Conservation (phyloP, 2,329 filamentous ascomycete genomes). For the Dothistroma septosporum region DNA sequence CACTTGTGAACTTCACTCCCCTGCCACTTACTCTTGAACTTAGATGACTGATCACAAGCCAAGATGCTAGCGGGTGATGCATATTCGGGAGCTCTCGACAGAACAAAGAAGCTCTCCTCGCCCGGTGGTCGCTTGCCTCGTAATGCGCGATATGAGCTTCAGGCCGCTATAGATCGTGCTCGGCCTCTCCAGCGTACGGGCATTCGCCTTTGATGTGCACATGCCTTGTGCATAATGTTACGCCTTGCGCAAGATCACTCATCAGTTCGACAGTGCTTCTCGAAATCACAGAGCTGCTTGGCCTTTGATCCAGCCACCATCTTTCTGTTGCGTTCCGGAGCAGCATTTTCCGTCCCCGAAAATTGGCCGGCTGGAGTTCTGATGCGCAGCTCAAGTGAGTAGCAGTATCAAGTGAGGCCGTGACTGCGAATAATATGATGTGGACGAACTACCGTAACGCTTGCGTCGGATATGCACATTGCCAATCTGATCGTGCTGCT, state of each 20-base stretch:
- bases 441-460: neutral
- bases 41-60: neutral
- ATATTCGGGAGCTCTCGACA: too few relatives aligned
- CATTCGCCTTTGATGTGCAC: too few relatives aligned
- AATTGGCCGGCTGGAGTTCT: neutral
- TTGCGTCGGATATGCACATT: neutral
- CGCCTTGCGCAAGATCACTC: neutral
- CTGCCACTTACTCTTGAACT: neutral
- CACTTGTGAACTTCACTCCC: neutral
- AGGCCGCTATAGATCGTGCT: too few relatives aligned
- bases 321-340: neutral
- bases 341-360: neutral
- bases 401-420: neutral
- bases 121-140: too few relatives aligned
- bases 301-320: neutral
- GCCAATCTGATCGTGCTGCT: neutral
- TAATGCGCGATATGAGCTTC: too few relatives aligned
- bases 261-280: neutral
- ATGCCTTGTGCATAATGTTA: too few relatives aligned
- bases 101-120: too few relatives aligned
- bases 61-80: neutral
- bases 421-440: neutral
- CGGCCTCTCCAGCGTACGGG: too few relatives aligned
- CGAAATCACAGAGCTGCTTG: neutral
- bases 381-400: neutral